Percentiles rank a stretch among this genome's conserved stretches.
These are phyloP conservation scores for Chlamydomonas sp. DNA, from an alignment of 139 green algal genomes.

Conservation along the genomic window DNA sequence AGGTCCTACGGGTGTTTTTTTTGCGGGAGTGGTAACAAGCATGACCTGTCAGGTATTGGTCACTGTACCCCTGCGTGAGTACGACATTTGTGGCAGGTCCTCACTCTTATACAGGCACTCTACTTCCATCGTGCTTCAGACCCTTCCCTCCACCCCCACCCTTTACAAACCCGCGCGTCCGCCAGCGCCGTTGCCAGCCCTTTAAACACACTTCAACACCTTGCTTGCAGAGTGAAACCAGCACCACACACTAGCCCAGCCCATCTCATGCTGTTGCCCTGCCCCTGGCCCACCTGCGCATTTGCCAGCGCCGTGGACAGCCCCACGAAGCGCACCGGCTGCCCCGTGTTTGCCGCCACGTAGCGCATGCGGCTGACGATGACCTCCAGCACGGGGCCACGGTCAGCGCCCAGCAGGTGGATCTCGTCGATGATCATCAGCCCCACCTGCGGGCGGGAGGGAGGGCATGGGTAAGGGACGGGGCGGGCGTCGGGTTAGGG, in stretches of 20 bases:
- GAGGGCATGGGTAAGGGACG: background rate
- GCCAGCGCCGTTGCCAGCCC: no score
- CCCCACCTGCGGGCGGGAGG: conserved; percentile 63
- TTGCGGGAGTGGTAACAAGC: no score
- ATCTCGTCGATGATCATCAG: conserved; percentile 99
- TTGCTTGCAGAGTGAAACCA: no score
- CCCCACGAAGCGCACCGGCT: conserved; percentile 90
- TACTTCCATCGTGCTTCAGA: background rate
- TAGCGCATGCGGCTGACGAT: conserved; percentile 72
- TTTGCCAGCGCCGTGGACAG: conserved; percentile 97
- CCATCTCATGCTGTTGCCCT: no score
- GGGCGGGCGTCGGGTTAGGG: background rate
- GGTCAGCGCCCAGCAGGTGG: conserved; percentile 95
- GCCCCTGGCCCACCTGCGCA: conserved; percentile 57
- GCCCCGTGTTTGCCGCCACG: conserved; percentile 76
- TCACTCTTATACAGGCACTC: no score
- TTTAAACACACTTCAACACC: no score
- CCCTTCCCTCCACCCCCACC: background rate
- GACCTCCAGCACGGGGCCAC: conserved; percentile 96
- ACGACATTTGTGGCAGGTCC: no score
- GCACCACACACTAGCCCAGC: no score
- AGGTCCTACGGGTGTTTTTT: conserved; percentile 81
- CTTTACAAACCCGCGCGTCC: background rate
- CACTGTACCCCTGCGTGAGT: no score
- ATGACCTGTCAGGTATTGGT: no score